phyloP scores from a whole-genome alignment of 306 rosid genomes.

The Quercus cerris region DNA sequence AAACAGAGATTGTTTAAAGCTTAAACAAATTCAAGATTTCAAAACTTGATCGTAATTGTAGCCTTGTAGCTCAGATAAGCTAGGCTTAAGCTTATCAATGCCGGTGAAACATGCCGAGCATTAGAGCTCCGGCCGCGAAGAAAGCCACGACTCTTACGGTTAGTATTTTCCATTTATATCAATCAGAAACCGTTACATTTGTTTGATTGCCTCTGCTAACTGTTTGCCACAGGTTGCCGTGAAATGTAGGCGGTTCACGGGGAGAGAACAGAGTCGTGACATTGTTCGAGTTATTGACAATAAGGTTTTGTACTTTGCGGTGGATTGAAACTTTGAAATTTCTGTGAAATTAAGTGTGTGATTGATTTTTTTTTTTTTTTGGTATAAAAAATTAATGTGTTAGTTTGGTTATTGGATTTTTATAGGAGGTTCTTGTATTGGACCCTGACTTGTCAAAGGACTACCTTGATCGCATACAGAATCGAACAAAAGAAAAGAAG shows the following conservation, averaged over 20 bases:
- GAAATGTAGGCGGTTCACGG: conserved; percentile 50
- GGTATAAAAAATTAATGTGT: not conserved
- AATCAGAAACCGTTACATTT: not conserved
- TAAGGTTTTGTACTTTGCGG: conserved; percentile 30
- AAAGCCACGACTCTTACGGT: conserved; percentile 60
- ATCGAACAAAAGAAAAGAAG: conserved; percentile 55
- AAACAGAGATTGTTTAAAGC: not conserved
- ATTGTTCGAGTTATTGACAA: conserved; percentile 51
- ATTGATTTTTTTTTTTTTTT: not conserved
- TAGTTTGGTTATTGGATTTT: conserved; percentile 4
- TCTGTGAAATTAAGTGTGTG: not conserved
- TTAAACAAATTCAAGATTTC: not conserved
- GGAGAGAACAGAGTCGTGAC: conserved; percentile 50
- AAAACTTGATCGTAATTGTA: not conserved
- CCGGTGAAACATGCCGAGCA: conserved; percentile 49
- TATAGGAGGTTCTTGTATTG: conserved; percentile 52
- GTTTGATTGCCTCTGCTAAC: not conserved
- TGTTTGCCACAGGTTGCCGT: conserved; percentile 48
- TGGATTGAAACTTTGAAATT: not conserved
- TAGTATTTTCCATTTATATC: conserved; percentile 1
- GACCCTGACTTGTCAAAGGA: conserved; percentile 60
- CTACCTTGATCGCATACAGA: conserved; percentile 58
- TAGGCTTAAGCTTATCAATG: conserved; percentile 29
- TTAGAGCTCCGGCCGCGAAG: conserved; percentile 56
- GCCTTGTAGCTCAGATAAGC: not conserved